phyloP scores from a whole-genome alignment of 495 filamentous ascomycete species.

The Neurospora hispaniola region DNA sequence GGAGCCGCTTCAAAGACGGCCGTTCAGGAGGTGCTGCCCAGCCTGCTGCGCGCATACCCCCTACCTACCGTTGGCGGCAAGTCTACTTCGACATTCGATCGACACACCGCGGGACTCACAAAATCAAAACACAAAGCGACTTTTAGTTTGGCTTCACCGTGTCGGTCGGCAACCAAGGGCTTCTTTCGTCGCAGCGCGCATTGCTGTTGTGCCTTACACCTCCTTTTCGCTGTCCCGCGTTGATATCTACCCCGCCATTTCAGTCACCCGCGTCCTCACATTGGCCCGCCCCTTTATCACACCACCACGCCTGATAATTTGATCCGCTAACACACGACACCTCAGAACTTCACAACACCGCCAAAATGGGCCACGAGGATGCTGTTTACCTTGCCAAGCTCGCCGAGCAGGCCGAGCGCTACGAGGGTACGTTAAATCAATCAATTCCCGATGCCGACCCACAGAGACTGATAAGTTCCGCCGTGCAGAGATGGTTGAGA shows the following conservation, averaged over 20 bases:
- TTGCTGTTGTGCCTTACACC: neutral
- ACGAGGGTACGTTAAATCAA: conserved; percentile 69
- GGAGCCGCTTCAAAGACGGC: neutral
- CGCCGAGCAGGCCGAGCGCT: conserved; percentile 99
- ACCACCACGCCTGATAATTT: conserved; percentile 9
- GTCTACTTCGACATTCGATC: conserved; percentile 6
- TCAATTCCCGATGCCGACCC: neutral
- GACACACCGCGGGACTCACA: neutral
- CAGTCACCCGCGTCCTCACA: neutral
- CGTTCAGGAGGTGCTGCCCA: conserved; percentile 6
- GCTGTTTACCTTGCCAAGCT: conserved; percentile 99
- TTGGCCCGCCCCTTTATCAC: conserved; percentile 7
- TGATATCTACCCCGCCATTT: neutral
- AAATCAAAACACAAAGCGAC: neutral
- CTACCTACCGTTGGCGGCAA: conserved; percentile 19
- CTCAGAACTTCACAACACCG: conserved; percentile 19
- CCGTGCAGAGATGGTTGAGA: conserved; percentile 93
- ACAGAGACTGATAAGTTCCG: conserved; percentile 14
- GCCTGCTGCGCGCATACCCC: conserved; percentile 19
- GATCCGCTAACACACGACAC: conserved; percentile 19
- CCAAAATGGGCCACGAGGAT: conserved; percentile 98
- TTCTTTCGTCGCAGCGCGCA: neutral
- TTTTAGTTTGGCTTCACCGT: neutral
- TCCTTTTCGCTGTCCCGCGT: neutral
- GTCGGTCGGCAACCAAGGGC: neutral